Percentiles rank a stretch among this genome's conserved stretches.
Conservation (phyloP, 2,329 filamentous ascomycete species). For the Cercospora berteroae region DNA sequence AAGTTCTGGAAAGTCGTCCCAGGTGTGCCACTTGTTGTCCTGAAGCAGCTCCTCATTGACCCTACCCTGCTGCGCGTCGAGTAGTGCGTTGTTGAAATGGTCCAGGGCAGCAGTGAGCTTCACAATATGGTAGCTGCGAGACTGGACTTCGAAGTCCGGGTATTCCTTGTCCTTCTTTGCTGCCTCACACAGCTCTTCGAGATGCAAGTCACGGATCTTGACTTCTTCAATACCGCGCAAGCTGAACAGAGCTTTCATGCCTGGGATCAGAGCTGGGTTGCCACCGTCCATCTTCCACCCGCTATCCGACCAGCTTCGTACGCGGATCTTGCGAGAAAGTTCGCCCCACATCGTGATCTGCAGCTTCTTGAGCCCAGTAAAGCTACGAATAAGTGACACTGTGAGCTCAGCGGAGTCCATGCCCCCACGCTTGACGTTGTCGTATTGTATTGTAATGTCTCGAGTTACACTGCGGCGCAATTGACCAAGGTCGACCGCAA, state of each 20-base stretch:
- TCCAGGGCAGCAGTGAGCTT: conserved; percentile 18
- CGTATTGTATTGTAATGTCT: conserved; percentile 31
- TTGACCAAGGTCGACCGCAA: conserved; percentile 20
- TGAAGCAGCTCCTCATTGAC: conserved; percentile 23
- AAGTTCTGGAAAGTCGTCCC: conserved; percentile 23
- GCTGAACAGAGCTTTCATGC: no score
- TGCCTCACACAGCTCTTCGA: conserved; percentile 13
- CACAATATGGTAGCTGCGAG: background rate
- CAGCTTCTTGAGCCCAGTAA: conserved; percentile 23
- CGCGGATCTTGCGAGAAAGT: no score
- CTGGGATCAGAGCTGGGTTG: no score
- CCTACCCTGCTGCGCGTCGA: no score
- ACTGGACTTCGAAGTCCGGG: conserved; percentile 13
- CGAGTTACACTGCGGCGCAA: conserved; percentile 22
- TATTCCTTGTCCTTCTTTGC: conserved; percentile 14
- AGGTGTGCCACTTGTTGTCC: conserved; percentile 26
- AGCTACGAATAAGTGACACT: conserved; percentile 22
- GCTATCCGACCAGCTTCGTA: no score
- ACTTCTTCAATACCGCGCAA: no score
- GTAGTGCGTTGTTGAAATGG: no score
- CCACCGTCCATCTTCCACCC: no score
- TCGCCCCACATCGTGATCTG: conserved; percentile 28
- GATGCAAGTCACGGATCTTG: conserved; percentile 15
- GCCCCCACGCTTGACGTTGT: conserved; percentile 24
- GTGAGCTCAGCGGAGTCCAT: conserved; percentile 25